phyloP scores from a whole-genome alignment of 352 stramenopile species.

The Pythium biforme region DNA sequence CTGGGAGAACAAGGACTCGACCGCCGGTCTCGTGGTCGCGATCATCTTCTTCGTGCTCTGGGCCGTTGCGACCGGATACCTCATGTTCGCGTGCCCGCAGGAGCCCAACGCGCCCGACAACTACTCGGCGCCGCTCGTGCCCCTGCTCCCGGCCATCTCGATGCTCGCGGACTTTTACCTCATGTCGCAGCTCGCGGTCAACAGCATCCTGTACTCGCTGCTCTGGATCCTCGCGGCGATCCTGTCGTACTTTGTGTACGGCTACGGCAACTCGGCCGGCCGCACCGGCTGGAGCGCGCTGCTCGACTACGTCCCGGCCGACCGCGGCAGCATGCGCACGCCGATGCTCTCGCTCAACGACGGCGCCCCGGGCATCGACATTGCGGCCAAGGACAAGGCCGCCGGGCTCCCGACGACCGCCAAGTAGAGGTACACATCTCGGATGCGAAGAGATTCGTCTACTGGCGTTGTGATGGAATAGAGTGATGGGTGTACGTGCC shows the following conservation, averaged over 20 bases:
- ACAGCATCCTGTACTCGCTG: constrained; percentile 48
- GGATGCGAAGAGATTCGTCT: neutral
- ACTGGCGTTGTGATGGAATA: neutral
- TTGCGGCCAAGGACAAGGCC: constrained; percentile 37
- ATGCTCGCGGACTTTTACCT: constrained; percentile 75
- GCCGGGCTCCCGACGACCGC: constrained; percentile 2
- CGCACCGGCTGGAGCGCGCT: constrained; percentile 60
- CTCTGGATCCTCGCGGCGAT: constrained; percentile 57
- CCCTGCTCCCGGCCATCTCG: constrained; percentile 53
- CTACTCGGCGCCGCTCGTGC: constrained; percentile 67
- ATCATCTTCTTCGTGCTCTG: constrained; percentile 53
- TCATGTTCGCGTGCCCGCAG: constrained; percentile 64
- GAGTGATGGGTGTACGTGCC: neutral
- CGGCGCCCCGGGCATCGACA: constrained; percentile 28
- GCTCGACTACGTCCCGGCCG: constrained; percentile 44
- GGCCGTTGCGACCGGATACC: constrained; percentile 26
- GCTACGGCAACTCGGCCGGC: constrained; percentile 62
- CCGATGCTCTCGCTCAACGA: constrained; percentile 65
- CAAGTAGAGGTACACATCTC: neutral
- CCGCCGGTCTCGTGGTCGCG: constrained; percentile 34
- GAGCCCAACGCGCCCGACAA: constrained; percentile 40
- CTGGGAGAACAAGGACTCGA: constrained; percentile 47
- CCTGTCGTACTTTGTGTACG: constrained; percentile 78
- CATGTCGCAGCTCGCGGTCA: constrained; percentile 53
- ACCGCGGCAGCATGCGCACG: constrained; percentile 30